phyloP scores from a whole-genome alignment of 441 rosid species.

The Syzygium syzygioides region DNA sequence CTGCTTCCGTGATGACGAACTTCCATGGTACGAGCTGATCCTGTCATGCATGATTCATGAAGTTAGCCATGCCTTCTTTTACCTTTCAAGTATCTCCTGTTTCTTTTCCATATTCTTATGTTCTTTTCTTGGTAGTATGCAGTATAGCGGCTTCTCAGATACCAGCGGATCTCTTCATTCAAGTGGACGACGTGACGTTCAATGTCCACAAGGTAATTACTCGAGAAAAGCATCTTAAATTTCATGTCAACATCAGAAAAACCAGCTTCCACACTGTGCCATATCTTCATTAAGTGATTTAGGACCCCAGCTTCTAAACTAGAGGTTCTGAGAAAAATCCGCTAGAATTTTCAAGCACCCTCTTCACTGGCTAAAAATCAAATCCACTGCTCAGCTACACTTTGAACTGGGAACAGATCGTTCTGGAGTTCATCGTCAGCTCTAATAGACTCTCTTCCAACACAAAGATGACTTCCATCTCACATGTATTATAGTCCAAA shows the following conservation, averaged over 20 bases:
- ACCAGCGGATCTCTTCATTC: constrained; percentile 58
- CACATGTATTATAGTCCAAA: not conserved
- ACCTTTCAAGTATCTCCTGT: not conserved
- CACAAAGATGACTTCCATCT: not conserved
- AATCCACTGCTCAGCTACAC: not conserved
- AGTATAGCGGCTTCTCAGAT: constrained; percentile 60
- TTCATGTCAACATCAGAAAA: not conserved
- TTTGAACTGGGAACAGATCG: not conserved
- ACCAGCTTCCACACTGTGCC: not conserved
- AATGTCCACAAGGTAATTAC: constrained; percentile 62
- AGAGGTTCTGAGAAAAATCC: not conserved
- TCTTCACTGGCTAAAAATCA: not conserved
- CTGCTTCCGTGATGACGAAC: constrained; percentile 43
- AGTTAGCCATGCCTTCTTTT: not conserved
- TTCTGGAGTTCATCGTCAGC: not conserved
- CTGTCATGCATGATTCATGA: not conserved
- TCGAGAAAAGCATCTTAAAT: not conserved
- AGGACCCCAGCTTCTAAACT: not conserved
- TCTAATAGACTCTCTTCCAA: not conserved
- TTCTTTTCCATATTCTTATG: not conserved
- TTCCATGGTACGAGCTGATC: constrained; percentile 43
- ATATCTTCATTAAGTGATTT: not conserved
- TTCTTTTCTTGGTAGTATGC: constrained; percentile 15
- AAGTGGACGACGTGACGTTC: constrained; percentile 55
- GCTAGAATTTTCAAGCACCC: not conserved